Conservation (phyloP, 768 basidiomycete species). For the Brasilioporus rufonigricans region DNA sequence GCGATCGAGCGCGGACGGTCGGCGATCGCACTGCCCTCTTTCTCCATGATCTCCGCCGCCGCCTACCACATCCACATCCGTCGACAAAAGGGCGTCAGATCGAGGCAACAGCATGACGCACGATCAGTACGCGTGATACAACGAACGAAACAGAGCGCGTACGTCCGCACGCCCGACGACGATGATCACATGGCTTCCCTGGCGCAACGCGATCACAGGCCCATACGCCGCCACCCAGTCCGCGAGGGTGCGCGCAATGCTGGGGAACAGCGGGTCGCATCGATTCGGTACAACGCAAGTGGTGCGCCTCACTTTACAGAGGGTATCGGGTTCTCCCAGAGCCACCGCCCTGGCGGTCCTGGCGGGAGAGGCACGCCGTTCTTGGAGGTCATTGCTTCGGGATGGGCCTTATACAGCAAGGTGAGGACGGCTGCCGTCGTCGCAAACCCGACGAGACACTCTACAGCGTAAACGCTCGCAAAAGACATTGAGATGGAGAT, state of each 20-base stretch:
- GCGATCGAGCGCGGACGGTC: conserved; percentile 53
- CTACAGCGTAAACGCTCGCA: too few relatives aligned
- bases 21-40: conserved; percentile 46
- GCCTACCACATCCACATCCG: too few relatives aligned
- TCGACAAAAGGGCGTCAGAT: too few relatives aligned
- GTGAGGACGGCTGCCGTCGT: neutral
- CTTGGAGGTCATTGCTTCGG: neutral
- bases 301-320: conserved; percentile 14
- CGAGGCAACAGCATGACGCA: neutral
- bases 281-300: neutral
- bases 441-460: conserved; percentile 3
- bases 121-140: neutral
- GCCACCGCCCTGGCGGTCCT: conserved; percentile 25
- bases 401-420: neutral
- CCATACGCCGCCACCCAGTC: conserved; percentile 58
- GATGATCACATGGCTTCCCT: conserved; percentile 34
- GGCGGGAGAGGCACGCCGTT: conserved; percentile 22
- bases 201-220: conserved; percentile 51
- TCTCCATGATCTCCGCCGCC: conserved; percentile 59
- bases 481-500: too few relatives aligned
- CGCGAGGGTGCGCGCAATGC: conserved; percentile 35
- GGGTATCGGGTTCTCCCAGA: conserved; percentile 23
- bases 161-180: conserved; percentile 24
- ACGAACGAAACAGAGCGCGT: neutral
- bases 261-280: neutral